phyloP scores from a whole-genome alignment of 495 filamentous ascomycete genomes.

The Bombardia bombarda region DNA sequence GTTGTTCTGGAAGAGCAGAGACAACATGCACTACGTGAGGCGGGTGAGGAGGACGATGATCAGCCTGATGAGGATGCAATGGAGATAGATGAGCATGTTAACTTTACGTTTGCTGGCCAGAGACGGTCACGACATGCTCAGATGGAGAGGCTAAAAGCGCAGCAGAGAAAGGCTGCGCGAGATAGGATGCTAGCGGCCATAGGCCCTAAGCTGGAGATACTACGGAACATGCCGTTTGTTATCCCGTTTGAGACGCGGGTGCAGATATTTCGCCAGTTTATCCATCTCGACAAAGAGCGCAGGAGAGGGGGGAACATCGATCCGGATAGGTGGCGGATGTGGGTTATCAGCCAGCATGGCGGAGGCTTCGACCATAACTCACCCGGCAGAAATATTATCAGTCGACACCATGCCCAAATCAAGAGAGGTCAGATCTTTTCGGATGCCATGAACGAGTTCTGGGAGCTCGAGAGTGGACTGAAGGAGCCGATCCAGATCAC shows the following conservation, averaged over 20 bases:
- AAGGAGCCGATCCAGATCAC: conserved; percentile 98
- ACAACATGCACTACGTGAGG: conserved; percentile 49
- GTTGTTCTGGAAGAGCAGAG: conserved; percentile 87
- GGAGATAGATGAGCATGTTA: conserved; percentile 27
- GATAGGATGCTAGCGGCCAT: conserved; percentile 65
- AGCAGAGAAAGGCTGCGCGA: conserved; percentile 56
- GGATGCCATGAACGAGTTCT: conserved; percentile 82
- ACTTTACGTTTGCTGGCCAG: conserved; percentile 15
- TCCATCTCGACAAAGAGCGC: conserved; percentile 68
- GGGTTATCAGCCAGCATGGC: conserved; percentile 38
- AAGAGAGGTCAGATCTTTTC: conserved; percentile 72
- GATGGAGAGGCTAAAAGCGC: conserved; percentile 41
- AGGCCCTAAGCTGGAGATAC: conserved; percentile 77
- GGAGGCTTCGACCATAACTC: conserved; percentile 19
- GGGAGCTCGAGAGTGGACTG: conserved; percentile 67
- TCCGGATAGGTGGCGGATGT: conserved; percentile 70
- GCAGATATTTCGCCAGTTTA: conserved; percentile 90
- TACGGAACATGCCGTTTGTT: conserved; percentile 94
- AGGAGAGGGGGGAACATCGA: conserved; percentile 70
- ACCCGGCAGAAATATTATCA: conserved; percentile 43
- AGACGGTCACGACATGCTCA: conserved; percentile 27
- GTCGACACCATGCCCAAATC: conserved; percentile 74
- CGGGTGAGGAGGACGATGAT: conserved; percentile 37
- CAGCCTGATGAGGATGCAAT: conserved; percentile 37
- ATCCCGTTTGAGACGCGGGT: conserved; percentile 91